Base-by-base conservation (phyloP, 1,284 basidiomycete species). In the Puccinia horiana region DNA sequence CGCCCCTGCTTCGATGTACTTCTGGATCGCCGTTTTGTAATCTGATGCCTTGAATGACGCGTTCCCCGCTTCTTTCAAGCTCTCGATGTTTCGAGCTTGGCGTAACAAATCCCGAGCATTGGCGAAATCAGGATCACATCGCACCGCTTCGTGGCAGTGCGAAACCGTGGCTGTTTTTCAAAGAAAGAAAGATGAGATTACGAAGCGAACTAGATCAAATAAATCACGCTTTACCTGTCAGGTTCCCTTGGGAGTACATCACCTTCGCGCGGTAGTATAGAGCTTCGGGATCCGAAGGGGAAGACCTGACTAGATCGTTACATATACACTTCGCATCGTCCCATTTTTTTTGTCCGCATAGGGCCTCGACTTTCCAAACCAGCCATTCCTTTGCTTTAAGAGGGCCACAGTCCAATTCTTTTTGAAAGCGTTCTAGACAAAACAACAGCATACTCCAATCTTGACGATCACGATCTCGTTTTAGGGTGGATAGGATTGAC, bases 51-150 rank as follows among this genome's bases (percentile, higher is more conserved):
- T 95, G 88, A 96, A 96, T 0, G 90, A 89, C 0, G 87, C 85
- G 85, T 96, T 96, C 0, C 94, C 94, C 84, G 93, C 93, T 83
- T 95, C 93, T 86, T 96, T 96, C 70, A 93, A 87, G 76, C 91
- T 88, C 84, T 96, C 93, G 18, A 96, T 90, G 69, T 92, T 92
- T 85, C 92, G 92, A 32, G 93, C 90, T 23, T 93, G 91, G 86
- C 91, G 92, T 77, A 94, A 89, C 76, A 95, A 87, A 82, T 89
- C 90, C 84, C 91, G 90, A 0, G 94, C 94, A 11, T 89, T 88
- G 73, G 90, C 90, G 85, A 93, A 90, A 47, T 92, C 93, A 0
- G 94, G 94, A 86, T 96, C 94, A 65, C 92, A 88, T 32, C 92
- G 90, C 18, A 96, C 89, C 0, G 94, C 93, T 20, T 90, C 91